A percentile compares a stretch with the other conserved stretches of the same genome.
These are phyloP conservation scores for Cystobasidium ongulense DNA, from an alignment of 768 basidiomycete species.

Conservation along the genomic window DNA sequence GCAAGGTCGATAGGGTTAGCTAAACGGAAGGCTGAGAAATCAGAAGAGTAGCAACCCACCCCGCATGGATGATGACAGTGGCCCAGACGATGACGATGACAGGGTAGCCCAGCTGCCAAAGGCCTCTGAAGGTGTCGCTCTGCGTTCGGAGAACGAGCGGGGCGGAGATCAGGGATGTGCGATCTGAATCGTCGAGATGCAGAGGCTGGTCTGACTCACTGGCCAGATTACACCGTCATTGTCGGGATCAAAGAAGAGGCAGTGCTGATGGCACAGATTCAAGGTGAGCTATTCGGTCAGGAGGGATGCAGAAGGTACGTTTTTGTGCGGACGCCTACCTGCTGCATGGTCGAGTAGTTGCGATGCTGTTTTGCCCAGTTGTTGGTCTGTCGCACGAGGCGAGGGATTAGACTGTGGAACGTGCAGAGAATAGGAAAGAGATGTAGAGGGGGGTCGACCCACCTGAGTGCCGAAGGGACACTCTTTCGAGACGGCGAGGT, in stretches of 20 bases:
- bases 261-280: constrained; percentile 19
- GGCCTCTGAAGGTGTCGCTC: constrained; percentile 48
- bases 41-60: not conserved
- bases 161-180: not conserved
- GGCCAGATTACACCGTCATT: constrained; percentile 51
- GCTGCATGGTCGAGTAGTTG: constrained; percentile 27
- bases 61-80: constrained; percentile 40
- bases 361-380: constrained; percentile 31
- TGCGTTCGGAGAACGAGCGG: not conserved
- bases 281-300: not conserved
- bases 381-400: not conserved
- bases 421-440: not conserved
- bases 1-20: no score
- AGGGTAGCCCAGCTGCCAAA: constrained; percentile 49
- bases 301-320: not conserved
- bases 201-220: not conserved
- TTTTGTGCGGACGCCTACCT: not conserved
- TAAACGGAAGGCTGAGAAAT: not conserved
- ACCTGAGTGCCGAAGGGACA: constrained; percentile 29
- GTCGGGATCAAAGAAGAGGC: constrained; percentile 31
- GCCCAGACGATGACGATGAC: constrained; percentile 46
- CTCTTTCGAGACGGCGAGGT: constrained; percentile 24
- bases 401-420: not conserved
- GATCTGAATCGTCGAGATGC: not conserved
- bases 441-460: not conserved